Percentiles rank a stretch among this genome's conserved stretches.
Conservation (phyloP, 352 stramenopile species). For the Phytophthora tubulina region DNA sequence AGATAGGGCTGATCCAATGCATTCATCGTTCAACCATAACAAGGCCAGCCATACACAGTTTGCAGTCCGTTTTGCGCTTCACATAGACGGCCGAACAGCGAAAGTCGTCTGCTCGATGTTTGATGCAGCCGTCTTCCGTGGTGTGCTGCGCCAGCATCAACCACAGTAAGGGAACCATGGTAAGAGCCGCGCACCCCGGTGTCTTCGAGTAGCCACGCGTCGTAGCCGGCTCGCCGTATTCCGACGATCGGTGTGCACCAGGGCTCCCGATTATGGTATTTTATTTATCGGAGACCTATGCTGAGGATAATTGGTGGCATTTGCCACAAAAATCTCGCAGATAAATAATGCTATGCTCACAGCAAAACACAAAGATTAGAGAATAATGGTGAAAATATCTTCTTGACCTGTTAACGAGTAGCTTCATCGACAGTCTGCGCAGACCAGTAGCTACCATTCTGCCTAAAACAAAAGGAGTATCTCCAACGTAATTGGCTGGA, state of each 20-base stretch:
- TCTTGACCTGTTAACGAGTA: background rate
- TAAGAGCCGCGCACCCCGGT: too few species aligned
- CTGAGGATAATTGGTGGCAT: background rate
- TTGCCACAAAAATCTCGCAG: background rate
- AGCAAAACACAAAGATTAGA: background rate
- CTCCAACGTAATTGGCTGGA: slow-evolving; percentile 4
- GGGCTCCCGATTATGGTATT: slow-evolving; percentile 11
- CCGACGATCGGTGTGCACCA: background rate
- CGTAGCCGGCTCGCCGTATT: too few species aligned
- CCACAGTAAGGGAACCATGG: too few species aligned
- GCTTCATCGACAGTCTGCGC: background rate
- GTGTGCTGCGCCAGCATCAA: too few species aligned
- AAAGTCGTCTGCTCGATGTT: too few species aligned
- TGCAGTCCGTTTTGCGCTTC: too few species aligned
- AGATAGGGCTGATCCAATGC: too few species aligned
- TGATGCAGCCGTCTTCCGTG: too few species aligned
- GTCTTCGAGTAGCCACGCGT: too few species aligned
- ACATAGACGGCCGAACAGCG: too few species aligned
- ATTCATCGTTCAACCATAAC: too few species aligned
- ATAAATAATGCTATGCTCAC: slow-evolving; percentile 7
- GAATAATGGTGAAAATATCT: background rate
- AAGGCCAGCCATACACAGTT: too few species aligned
- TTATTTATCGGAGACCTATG: background rate
- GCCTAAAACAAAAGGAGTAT: slow-evolving; percentile 5
- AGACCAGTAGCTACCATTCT: slow-evolving; percentile 5